A percentile compares a stretch with the other conserved stretches of the same genome.
phyloP scores from a whole-genome alignment of 371 early-diverging fungal genomes.

The Mortierella sp. region DNA sequence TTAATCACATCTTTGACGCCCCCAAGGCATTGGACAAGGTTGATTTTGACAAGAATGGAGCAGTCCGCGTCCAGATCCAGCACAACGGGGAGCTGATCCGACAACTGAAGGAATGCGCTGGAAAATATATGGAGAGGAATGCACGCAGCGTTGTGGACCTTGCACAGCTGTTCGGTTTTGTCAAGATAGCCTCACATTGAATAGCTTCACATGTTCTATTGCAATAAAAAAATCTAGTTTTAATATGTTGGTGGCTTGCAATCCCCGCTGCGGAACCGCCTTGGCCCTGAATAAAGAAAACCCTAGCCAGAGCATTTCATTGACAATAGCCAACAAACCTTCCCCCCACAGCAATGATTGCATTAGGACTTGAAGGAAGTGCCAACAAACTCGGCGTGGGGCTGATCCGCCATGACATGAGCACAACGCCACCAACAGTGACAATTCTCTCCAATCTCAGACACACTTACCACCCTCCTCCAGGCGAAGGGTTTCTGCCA shows the following conservation, averaged over 20 bases:
- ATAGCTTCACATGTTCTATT: background rate
- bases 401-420: slow-evolving; percentile 86
- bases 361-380: slow-evolving; percentile 95
- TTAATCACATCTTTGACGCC: slow-evolving; percentile 67
- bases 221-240: background rate
- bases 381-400: slow-evolving; percentile 99
- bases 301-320: too few relatives aligned
- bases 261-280: background rate
- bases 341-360: slow-evolving; percentile 61
- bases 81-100: slow-evolving; percentile 36
- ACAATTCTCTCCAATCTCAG: slow-evolving; percentile 94
- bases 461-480: slow-evolving; percentile 97
- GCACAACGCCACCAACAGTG: slow-evolving; percentile 49
- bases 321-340: background rate
- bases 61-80: slow-evolving; percentile 36
- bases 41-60: slow-evolving; percentile 33
- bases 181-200: slow-evolving; percentile 21
- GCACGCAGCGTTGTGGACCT: slow-evolving; percentile 76
- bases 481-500: slow-evolving; percentile 98
- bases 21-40: slow-evolving; percentile 49
- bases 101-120: slow-evolving; percentile 61
- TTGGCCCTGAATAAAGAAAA: background rate
- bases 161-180: slow-evolving; percentile 63
- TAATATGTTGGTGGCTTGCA: background rate
- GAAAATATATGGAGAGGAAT: slow-evolving; percentile 70